Evolutionary conservation across 257 asterid genomes (phyloP), one percentile per base, ranked within the genome.

Genomic region (Nemophila menziesii): DNA sequence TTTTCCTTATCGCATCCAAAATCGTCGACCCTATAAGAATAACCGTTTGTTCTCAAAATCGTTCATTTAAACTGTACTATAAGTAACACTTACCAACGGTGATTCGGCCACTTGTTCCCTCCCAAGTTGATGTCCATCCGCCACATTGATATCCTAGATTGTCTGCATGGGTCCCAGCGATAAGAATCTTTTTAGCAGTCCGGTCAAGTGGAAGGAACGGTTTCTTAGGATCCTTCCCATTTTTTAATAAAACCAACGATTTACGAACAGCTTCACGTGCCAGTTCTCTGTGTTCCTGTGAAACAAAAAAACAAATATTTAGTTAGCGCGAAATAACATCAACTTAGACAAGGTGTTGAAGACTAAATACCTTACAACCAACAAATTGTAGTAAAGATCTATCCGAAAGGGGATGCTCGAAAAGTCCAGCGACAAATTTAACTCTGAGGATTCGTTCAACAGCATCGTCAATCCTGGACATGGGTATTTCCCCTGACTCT

Each of bases 61-160:
- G 4, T 0, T 15, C 34, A 17, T 7, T 1, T 18, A 14, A 29
- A 29, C 36, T 7, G 36, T 29, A 29, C 4, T 29, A 29, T 13
- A 29, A 29, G 8, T 10, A 44, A 42, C 34, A 48, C 62, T 62
- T 67, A 84, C 98, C 98, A 56, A 73, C 74, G 15, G 98, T 84
- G 58, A 76, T 80, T 74, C 77, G 69, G 70, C 95, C 97, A 58
- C 90, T 57, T 33, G 64, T 54, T 54, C 98, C 95, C 11, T 70
- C 79, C 98, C 98, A 89, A 23, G 92, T 73, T 56, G 67, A 55
- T 12, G 97, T 87, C 97, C 97, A 87, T 33, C 97, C 97, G 18
- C 97, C 97, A 51, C 98, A 89, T 34, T 84, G 98, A 66, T 75
- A 80, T 52, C 98, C 98, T 54, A 89, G 98, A 71, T 89, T 78